A percentile compares a stretch with the other conserved stretches of the same genome.
phyloP scores from a whole-genome alignment of 1,284 basidiomycete species.

The Clitocybe nebularis region DNA sequence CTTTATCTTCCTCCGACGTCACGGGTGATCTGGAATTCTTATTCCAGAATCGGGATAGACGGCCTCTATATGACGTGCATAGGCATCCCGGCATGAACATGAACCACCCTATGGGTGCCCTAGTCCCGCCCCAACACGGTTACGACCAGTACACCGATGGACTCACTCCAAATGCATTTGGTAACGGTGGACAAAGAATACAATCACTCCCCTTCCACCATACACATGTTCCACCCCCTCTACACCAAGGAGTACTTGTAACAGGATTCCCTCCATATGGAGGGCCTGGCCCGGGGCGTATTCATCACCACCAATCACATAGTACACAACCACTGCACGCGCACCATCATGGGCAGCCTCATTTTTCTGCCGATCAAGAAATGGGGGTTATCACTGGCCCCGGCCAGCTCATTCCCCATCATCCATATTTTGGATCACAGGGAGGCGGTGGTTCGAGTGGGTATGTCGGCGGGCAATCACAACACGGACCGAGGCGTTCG shows the following conservation, averaged over 20 bases:
- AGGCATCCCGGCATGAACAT: constrained; percentile 23
- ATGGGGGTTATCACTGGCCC: constrained; percentile 13
- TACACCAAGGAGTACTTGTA: constrained; percentile 7
- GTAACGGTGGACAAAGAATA: constrained; percentile 2
- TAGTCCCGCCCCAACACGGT: constrained; percentile 16
- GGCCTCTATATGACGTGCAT: constrained; percentile 14
- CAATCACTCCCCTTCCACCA: constrained; percentile 16
- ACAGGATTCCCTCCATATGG: constrained; percentile 13
- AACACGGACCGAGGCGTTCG: constrained; percentile 10
- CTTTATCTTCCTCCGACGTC: constrained; percentile 49
- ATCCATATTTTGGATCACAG: constrained; percentile 27
- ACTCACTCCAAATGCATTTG: constrained; percentile 5
- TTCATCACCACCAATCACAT: constrained; percentile 5
- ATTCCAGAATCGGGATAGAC: constrained; percentile 35
- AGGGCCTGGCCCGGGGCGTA: constrained; percentile 1
- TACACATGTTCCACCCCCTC: constrained; percentile 8
- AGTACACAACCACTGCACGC: constrained; percentile 9
- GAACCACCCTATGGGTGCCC: constrained; percentile 13
- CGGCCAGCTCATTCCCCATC: constrained; percentile 22
- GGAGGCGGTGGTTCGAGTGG: constrained; percentile 12
- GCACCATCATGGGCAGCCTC: constrained; percentile 5
- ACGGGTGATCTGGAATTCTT: constrained; percentile 53
- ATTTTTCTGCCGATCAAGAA: neutral
- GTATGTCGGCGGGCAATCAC: constrained; percentile 5
- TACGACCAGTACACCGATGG: constrained; percentile 16